Percentiles rank a stretch among this genome's conserved stretches.
These are phyloP conservation scores for Crithidia fasciculata DNA, from an alignment of 208 protist species.

Conservation along the genomic window DNA sequence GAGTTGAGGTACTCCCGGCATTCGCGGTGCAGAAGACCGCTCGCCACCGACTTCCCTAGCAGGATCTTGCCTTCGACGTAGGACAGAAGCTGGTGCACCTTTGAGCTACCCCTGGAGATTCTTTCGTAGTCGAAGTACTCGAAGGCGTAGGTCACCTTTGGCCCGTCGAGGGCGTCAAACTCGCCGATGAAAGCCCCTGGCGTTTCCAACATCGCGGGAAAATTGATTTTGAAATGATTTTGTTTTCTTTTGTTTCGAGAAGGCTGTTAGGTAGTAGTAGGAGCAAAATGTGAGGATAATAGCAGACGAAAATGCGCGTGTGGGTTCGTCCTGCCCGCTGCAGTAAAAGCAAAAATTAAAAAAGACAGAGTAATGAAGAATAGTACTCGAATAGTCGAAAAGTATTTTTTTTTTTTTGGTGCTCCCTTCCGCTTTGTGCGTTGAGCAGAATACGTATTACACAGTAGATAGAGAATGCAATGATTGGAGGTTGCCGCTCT, in stretches of 20 bases:
- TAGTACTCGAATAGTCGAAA: background rate
- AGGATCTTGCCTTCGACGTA: constrained; percentile 38
- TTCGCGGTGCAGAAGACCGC: constrained; percentile 48
- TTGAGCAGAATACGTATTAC: too few relatives aligned
- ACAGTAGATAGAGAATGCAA: too few relatives aligned
- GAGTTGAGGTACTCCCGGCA: constrained; percentile 54
- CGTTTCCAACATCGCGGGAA: constrained; percentile 22
- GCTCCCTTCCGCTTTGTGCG: too few relatives aligned
- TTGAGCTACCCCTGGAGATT: background rate
- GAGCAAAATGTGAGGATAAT: too few relatives aligned
- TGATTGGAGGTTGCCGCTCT: too few relatives aligned
- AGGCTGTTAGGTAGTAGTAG: background rate
- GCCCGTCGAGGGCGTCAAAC: constrained; percentile 79
- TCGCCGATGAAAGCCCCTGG: constrained; percentile 78
- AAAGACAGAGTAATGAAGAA: too few relatives aligned
- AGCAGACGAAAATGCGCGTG: too few relatives aligned
- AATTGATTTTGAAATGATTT: background rate
- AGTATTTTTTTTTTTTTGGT: background rate
- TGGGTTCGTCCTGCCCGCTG: too few relatives aligned
- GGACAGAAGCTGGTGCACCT: constrained; percentile 25
- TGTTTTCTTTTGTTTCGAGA: background rate
- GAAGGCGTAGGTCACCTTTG: constrained; percentile 63
- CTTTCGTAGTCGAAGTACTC: constrained; percentile 71
- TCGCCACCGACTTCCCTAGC: constrained; percentile 46
- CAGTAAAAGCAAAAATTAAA: background rate